A percentile compares a stretch with the other conserved stretches of the same genome.
These are phyloP conservation scores for Trebouxiophyceae sp. DNA, from an alignment of 163 green algal species.

Conservation along the genomic window DNA sequence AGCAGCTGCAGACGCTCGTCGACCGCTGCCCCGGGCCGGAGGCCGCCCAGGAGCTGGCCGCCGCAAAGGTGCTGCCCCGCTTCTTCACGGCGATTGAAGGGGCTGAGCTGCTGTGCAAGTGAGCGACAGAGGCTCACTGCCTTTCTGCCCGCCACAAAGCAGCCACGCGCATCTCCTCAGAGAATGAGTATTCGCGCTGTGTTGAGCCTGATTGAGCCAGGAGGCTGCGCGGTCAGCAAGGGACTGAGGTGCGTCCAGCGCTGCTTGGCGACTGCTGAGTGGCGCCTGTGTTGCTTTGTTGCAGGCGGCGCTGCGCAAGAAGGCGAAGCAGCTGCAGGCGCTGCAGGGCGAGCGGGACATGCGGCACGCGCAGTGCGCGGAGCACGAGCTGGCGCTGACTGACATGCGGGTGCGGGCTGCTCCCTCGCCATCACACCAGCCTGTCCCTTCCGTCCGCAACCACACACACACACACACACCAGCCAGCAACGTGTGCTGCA, in stretches of 20 bases:
- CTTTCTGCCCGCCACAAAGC: neutral
- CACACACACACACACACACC: too few relatives aligned
- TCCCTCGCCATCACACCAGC: too few relatives aligned
- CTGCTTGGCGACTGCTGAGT: too few relatives aligned
- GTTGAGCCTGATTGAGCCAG: neutral
- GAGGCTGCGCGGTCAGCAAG: too few relatives aligned
- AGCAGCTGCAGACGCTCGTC: conserved; percentile 88
- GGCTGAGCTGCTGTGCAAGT: neutral
- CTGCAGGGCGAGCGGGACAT: conserved; percentile 89
- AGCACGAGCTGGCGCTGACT: conserved; percentile 91
- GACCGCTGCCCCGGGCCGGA: conserved; percentile 75
- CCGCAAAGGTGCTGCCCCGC: conserved; percentile 49
- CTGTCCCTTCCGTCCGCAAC: too few relatives aligned
- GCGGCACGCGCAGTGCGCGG: conserved; percentile 73
- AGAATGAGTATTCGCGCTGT: neutral
- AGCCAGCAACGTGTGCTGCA: too few relatives aligned
- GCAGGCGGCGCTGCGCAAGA: conserved; percentile 77
- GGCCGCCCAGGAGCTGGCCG: conserved; percentile 77
- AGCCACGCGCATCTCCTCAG: neutral
- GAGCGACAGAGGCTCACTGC: neutral
- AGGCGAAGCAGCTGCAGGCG: conserved; percentile 90
- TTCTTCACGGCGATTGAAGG: neutral
- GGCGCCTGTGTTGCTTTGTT: neutral
- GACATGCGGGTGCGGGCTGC: conserved; percentile 26
- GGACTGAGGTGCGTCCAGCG: too few relatives aligned